phyloP scores from a whole-genome alignment of 2,329 filamentous ascomycete species.

The Trichoderma brevicompactum region DNA sequence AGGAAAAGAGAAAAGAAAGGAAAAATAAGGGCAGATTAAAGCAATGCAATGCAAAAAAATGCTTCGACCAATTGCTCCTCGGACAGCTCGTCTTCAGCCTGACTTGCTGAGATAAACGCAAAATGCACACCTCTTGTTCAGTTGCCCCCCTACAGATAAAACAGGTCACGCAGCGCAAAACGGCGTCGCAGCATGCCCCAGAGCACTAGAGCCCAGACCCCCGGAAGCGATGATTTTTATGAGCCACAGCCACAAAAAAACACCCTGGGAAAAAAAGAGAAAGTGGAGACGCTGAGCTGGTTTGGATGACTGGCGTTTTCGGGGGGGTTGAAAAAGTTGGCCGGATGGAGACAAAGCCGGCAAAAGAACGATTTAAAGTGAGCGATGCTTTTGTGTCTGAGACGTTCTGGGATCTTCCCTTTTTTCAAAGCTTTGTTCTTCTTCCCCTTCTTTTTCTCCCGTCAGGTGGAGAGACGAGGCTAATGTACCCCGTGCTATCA shows the following conservation, averaged over 20 bases:
- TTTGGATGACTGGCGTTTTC: slow-evolving; percentile 17
- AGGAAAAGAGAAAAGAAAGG: too few relatives aligned
- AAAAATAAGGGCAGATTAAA: neutral
- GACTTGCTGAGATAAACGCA: too few relatives aligned
- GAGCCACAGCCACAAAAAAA: slow-evolving; percentile 3
- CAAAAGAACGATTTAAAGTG: too few relatives aligned
- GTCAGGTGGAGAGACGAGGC: neutral
- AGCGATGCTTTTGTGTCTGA: neutral
- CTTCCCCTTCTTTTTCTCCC: neutral
- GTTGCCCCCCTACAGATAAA: neutral
- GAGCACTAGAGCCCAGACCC: too few relatives aligned
- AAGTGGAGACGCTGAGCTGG: slow-evolving; percentile 17
- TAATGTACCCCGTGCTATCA: neutral
- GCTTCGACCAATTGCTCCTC: too few relatives aligned
- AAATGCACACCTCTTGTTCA: neutral
- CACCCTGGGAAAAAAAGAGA: neutral
- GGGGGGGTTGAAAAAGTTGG: neutral
- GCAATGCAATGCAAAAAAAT: too few relatives aligned
- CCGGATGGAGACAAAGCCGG: neutral
- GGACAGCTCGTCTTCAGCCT: too few relatives aligned
- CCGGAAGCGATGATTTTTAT: neutral
- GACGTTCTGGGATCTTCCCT: too few relatives aligned
- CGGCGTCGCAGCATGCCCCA: slow-evolving; percentile 6
- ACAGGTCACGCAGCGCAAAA: neutral
- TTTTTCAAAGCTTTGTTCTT: too few relatives aligned